phyloP scores from a whole-genome alignment of 495 filamentous ascomycete species.

The Paragyromitra xinjiangensis region DNA sequence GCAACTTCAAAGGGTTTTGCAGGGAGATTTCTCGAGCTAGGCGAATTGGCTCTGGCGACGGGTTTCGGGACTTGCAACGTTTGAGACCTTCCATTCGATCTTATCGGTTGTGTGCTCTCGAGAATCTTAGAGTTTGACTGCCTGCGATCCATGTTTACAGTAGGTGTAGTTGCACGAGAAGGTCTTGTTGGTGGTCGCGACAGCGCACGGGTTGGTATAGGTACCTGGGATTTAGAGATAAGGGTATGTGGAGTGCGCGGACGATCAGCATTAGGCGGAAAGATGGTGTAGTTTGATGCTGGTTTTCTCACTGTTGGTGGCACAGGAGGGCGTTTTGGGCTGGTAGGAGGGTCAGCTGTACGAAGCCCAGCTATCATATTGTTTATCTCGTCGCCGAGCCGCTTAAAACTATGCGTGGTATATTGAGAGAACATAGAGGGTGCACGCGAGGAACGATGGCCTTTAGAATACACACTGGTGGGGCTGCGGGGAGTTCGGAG shows the following conservation, averaged over 20 bases:
- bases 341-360: background rate
- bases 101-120: background rate
- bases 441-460: constrained; percentile 25
- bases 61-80: background rate
- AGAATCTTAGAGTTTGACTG: constrained; percentile 22
- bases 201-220: background rate
- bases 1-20: constrained; percentile 48
- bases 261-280: constrained; percentile 35
- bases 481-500: constrained; percentile 18
- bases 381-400: constrained; percentile 47
- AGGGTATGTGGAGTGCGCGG: constrained; percentile 13
- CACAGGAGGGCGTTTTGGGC: background rate
- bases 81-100: background rate
- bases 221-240: constrained; percentile 14
- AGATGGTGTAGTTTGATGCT: constrained; percentile 37
- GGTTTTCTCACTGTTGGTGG: constrained; percentile 12
- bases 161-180: constrained; percentile 28
- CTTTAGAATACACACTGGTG: constrained; percentile 34
- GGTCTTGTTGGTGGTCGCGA: constrained; percentile 41
- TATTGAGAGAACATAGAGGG: constrained; percentile 46
- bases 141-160: constrained; percentile 40
- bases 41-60: background rate
- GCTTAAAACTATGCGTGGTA: constrained; percentile 42
- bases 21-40: constrained; percentile 1
- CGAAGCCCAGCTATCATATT: constrained; percentile 45